Conservation (phyloP, 495 filamentous ascomycete species). For the Trichoderma parareesei region DNA sequence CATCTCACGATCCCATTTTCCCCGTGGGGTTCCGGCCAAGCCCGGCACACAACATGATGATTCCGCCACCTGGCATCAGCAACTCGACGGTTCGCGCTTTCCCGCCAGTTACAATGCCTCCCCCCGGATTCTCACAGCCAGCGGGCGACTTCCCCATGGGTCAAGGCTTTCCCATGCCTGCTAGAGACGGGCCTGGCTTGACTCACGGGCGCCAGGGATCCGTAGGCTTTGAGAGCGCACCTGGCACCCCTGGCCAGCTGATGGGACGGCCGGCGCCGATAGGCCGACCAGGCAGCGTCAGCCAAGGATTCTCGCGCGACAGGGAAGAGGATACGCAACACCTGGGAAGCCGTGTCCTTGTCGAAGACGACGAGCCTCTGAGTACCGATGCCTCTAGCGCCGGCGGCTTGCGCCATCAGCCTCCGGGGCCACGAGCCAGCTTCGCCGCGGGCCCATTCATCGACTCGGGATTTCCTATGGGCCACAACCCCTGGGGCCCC, state of each 20-base stretch:
- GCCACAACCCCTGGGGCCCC: slow-evolving; percentile 23
- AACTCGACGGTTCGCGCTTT: slow-evolving; percentile 56
- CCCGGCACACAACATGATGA: slow-evolving; percentile 37
- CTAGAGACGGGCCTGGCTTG: slow-evolving; percentile 23
- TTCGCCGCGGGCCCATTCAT: slow-evolving; percentile 22
- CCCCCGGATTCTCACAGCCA: slow-evolving; percentile 46
- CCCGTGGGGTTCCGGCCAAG: slow-evolving; percentile 25
- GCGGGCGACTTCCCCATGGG: slow-evolving; percentile 34
- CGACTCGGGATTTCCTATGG: slow-evolving; percentile 19
- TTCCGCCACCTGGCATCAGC: slow-evolving; percentile 50
- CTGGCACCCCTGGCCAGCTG: slow-evolving; percentile 44
- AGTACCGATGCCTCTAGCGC: neutral
- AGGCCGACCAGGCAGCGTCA: slow-evolving; percentile 72
- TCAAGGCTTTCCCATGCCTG: slow-evolving; percentile 27
- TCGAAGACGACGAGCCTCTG: slow-evolving; percentile 42
- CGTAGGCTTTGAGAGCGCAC: slow-evolving; percentile 33
- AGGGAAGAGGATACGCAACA: slow-evolving; percentile 69
- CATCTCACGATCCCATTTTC: slow-evolving; percentile 50
- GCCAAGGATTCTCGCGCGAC: slow-evolving; percentile 37
- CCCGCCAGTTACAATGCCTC: slow-evolving; percentile 46
- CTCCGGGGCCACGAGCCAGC: slow-evolving; percentile 12
- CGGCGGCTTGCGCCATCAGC: slow-evolving; percentile 1
- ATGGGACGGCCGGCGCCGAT: slow-evolving; percentile 81
- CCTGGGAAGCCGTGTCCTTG: slow-evolving; percentile 88
- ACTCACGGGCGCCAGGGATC: slow-evolving; percentile 40